Percentiles rank a stretch among this genome's conserved stretches.
These are phyloP conservation scores for Penicillium samsonianum DNA, from an alignment of 495 filamentous ascomycete genomes.

Conservation along the genomic window DNA sequence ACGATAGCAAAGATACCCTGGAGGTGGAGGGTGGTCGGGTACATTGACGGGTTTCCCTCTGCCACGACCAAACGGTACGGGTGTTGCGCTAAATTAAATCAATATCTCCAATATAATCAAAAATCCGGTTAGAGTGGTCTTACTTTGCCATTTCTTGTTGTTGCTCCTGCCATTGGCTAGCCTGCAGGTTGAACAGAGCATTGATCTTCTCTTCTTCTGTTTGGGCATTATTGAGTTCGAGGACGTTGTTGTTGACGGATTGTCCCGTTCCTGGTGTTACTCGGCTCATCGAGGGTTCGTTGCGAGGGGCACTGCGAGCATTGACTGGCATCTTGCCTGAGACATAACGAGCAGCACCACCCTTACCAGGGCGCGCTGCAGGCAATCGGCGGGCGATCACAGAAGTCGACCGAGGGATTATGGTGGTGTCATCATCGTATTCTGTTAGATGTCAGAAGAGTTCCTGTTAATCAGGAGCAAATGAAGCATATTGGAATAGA, in stretches of 20 bases:
- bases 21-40: constrained; percentile 86
- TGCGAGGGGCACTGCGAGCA: constrained; percentile 76
- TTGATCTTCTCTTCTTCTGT: constrained; percentile 90
- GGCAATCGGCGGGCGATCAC: constrained; percentile 89
- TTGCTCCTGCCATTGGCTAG: constrained; percentile 82
- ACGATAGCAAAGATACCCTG: constrained; percentile 95
- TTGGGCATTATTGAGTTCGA: constrained; percentile 67
- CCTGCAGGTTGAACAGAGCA: constrained; percentile 82
- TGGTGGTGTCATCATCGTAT: constrained; percentile 94
- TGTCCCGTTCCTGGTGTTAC: constrained; percentile 38
- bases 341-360: constrained; percentile 91
- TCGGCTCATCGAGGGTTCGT: constrained; percentile 62
- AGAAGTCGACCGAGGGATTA: constrained; percentile 91
- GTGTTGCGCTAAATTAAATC: constrained; percentile 59
- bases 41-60: constrained; percentile 68
- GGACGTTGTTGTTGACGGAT: constrained; percentile 54
- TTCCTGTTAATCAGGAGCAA: background rate
- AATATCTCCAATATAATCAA: constrained; percentile 24
- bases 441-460: constrained; percentile 51
- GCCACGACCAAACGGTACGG: constrained; percentile 58
- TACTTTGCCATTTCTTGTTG: constrained; percentile 93
- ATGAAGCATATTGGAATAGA: constrained; percentile 4
- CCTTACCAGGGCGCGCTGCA: constrained; percentile 74
- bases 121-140: constrained; percentile 38
- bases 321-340: constrained; percentile 94